Percentiles rank a stretch among this genome's conserved stretches.
These are phyloP conservation scores for Trichoderma atrobrunneum DNA, from an alignment of 2,329 filamentous ascomycete species.

Conservation along the genomic window DNA sequence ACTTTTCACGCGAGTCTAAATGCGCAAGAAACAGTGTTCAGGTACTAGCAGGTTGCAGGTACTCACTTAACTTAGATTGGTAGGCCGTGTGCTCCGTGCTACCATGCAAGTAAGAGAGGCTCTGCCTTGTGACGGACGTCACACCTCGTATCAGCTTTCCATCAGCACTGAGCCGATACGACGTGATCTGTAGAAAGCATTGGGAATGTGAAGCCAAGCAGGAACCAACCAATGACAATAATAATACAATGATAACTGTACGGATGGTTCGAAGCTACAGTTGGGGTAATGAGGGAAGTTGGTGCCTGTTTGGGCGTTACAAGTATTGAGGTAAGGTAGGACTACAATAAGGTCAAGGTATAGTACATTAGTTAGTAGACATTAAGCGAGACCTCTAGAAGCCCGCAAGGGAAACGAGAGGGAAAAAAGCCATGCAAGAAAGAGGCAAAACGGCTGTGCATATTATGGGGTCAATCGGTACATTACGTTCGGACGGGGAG, in stretches of 20 bases:
- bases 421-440: neutral
- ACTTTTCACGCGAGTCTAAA: neutral
- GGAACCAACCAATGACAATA: neutral
- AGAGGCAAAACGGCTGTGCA: neutral
- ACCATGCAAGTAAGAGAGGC: neutral
- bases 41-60: neutral
- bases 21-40: neutral
- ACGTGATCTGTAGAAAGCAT: neutral
- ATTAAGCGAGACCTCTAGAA: neutral
- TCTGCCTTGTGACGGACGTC: neutral
- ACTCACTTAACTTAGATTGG: neutral
- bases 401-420: neutral
- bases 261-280: neutral
- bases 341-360: neutral
- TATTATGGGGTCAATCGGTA: neutral
- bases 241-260: neutral
- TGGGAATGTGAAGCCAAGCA: too few relatives aligned
- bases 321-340: neutral
- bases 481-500: neutral
- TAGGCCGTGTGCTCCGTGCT: neutral
- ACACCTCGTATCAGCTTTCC: neutral
- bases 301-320: neutral
- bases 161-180: neutral
- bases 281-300: neutral
- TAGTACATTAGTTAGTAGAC: neutral